phyloP scores from a whole-genome alignment of 176 grass and related monocot genomes.

The Carex scoparia region DNA sequence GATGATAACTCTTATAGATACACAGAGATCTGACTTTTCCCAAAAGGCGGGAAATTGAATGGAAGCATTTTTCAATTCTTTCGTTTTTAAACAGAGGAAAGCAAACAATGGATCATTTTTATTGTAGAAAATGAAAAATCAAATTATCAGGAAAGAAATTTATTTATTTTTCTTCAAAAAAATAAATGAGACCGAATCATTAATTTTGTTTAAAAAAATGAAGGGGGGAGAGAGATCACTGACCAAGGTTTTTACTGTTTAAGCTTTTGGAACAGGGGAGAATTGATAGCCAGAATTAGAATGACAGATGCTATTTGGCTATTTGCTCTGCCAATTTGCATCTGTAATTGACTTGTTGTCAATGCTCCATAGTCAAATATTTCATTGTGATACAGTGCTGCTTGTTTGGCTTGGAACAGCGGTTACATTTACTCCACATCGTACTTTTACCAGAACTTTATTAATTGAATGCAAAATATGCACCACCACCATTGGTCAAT shows the following conservation, averaged over 20 bases:
- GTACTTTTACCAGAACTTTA: background rate
- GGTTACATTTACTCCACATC: background rate
- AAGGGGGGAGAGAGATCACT: background rate
- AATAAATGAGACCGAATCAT: too few relatives aligned
- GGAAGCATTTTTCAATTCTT: background rate
- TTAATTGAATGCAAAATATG: background rate
- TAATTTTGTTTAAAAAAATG: too few relatives aligned
- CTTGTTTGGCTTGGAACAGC: background rate
- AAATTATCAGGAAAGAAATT: too few relatives aligned
- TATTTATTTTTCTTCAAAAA: too few relatives aligned
- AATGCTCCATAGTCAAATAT: background rate
- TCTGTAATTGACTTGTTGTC: background rate
- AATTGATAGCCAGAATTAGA: background rate
- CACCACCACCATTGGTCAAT: background rate
- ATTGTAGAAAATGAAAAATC: too few relatives aligned
- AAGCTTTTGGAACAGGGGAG: background rate
- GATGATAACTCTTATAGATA: background rate
- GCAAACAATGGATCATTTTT: background rate
- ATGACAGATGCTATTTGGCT: background rate
- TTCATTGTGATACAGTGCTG: background rate
- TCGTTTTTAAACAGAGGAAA: background rate
- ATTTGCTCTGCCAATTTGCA: background rate
- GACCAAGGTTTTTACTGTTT: background rate
- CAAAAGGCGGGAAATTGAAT: conserved; percentile 15
- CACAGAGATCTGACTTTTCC: background rate